phyloP scores from a whole-genome alignment of 2,329 filamentous ascomycete species.

The Tolypocladium nubicola region DNA sequence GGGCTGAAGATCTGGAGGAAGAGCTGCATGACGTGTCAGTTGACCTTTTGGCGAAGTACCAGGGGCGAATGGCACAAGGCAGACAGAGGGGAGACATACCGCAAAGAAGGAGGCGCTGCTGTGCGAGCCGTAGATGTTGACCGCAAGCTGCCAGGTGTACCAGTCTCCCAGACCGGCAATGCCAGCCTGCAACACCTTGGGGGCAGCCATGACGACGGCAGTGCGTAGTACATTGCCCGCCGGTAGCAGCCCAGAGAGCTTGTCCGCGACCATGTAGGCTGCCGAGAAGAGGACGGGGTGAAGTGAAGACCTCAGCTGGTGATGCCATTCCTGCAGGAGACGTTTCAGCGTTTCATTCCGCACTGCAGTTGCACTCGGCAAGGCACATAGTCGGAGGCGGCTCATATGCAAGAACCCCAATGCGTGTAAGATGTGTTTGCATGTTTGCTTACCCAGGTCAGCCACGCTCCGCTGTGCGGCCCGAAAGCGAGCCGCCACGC shows the following conservation, averaged over 20 bases:
- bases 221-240: slow-evolving; percentile 46
- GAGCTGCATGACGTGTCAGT: slow-evolving; percentile 14
- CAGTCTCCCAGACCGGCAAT: slow-evolving; percentile 73
- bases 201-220: slow-evolving; percentile 58
- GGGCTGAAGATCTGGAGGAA: slow-evolving; percentile 32
- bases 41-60: not conserved
- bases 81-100: slow-evolving; percentile 31
- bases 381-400: not conserved
- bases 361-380: not conserved
- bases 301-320: slow-evolving; percentile 78
- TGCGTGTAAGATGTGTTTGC: not conserved
- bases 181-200: slow-evolving; percentile 65
- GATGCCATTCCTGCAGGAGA: slow-evolving; percentile 70
- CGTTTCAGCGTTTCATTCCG: slow-evolving; percentile 6
- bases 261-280: slow-evolving; percentile 55
- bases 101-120: slow-evolving; percentile 57
- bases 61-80: not conserved
- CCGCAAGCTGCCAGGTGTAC: slow-evolving; percentile 77
- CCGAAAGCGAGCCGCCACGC: slow-evolving; percentile 88
- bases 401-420: slow-evolving; percentile 5
- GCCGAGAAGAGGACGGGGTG: slow-evolving; percentile 81
- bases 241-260: slow-evolving; percentile 42
- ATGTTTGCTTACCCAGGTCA: slow-evolving; percentile 70
- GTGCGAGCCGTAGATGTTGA: slow-evolving; percentile 57
- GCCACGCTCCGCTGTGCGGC: slow-evolving; percentile 65